Evolutionary conservation across 768 basidiomycete genomes (phyloP), one percentile per base, ranked within the genome.

Genomic region (Dacryopinax spathularia): DNA sequence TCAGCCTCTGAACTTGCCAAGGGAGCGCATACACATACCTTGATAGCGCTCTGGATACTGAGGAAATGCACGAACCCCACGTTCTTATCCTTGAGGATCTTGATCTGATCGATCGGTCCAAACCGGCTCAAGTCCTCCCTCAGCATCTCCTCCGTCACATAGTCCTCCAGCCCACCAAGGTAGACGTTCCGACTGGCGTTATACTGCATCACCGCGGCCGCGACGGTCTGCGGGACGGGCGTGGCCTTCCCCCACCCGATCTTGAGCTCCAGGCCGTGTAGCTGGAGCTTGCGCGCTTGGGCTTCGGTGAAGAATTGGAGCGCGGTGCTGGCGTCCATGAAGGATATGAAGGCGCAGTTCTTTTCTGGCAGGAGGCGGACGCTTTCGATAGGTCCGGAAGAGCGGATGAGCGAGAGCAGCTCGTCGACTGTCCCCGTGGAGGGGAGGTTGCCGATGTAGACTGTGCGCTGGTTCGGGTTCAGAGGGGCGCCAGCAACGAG

Each of bases 21-120:
- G 33, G 18, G 22, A 59, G 12, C 41, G 5, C 6, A 7, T 29
- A 25, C 20, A 75, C 80, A 9, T 62, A 91, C 91, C 88, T 98
- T 97, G 68, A 89, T 94, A 16, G 96, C 96, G 39, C 90, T 84
- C 22, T 88, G 82, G 73, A 99, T 96, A 73, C 89, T 91, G 71
- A 99, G 78, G 79, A 98, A 98, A 75, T 99, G 96, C 20, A 99
- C 93, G 73, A 99, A 99, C 1, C 94, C 96, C 64, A 98, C 98
- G 71, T 96, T 96, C 82, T 97, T 97, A 78, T 99, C 96, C 66
- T 95, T 78, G 61, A 98, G 96, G 71, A 99, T 97, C 82, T 99
- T 99, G 73, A 99, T 94, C 73, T 98, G 95, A 75, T 99, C 96
- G 70, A 99, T 97, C 31, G 95, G 79, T 22, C 96, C 96, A 71